Evolutionary conservation across 306 rosid genomes (phyloP).

Genomic region (Hylodesmum podocarpum): DNA sequence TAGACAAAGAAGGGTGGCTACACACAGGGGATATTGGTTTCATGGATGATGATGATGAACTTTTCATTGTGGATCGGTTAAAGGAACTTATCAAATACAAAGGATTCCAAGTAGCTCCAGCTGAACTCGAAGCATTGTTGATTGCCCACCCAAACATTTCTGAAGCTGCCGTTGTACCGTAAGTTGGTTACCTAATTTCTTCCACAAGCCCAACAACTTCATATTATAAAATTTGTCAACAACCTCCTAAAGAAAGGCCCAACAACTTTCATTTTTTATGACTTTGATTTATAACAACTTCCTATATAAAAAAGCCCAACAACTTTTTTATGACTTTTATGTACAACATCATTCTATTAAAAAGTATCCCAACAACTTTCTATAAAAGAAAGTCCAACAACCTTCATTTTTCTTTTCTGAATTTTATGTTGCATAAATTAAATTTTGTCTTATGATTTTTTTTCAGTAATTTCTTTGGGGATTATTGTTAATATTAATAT

Average conservation of each 20-base stretch:
- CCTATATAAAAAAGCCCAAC: too few relatives aligned
- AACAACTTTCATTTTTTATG: neutral
- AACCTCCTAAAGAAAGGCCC: neutral
- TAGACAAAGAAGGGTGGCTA: constrained; percentile 78
- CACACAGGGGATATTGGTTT: constrained; percentile 82
- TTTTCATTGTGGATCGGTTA: constrained; percentile 77
- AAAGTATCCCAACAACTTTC: too few relatives aligned
- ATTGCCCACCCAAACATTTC: constrained; percentile 61
- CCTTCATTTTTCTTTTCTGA: too few relatives aligned
- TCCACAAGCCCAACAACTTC: neutral
- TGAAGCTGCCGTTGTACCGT: constrained; percentile 85
- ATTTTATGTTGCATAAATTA: too few relatives aligned
- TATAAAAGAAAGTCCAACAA: too few relatives aligned
- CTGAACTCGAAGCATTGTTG: constrained; percentile 81
- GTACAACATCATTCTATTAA: neutral
- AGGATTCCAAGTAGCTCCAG: constrained; percentile 91
- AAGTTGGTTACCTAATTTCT: constrained; percentile 13
- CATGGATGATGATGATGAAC: constrained; percentile 61
- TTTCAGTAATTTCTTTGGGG: too few relatives aligned
- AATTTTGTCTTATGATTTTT: too few relatives aligned
- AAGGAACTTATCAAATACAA: constrained; percentile 86
- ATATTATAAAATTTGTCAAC: too few relatives aligned
- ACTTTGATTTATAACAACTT: neutral
- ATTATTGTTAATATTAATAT: neutral
- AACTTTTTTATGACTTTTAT: neutral